These are phyloP conservation scores for Hanseniaspora lachancei DNA, from an alignment of 805 yeast species.

Conservation along the genomic window DNA sequence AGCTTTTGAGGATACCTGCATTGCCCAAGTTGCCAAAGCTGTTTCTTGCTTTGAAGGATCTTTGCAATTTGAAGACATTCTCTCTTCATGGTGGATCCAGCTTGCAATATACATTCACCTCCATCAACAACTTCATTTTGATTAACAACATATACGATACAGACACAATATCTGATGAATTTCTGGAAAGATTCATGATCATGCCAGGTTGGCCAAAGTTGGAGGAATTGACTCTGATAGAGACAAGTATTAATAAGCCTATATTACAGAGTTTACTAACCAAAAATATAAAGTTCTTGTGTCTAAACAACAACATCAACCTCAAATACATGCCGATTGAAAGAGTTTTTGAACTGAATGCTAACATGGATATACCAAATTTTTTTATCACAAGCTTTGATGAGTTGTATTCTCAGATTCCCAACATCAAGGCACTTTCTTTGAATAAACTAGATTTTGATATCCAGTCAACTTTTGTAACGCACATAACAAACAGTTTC, in stretches of 20 bases:
- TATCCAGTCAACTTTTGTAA: neutral
- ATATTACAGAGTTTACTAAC: neutral
- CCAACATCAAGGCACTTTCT: neutral
- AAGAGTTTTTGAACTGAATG: neutral
- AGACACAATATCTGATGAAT: neutral
- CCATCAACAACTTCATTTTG: neutral
- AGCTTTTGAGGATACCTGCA: neutral
- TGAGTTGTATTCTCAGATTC: neutral
- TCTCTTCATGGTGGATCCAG: slow-evolving; percentile 2
- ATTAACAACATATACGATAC: slow-evolving; percentile 1
- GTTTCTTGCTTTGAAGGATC: neutral
- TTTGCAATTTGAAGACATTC: neutral
- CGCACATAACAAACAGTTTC: neutral
- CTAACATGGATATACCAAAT: neutral
- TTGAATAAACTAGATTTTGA: slow-evolving; percentile 4
- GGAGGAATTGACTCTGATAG: neutral
- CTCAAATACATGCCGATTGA: neutral
- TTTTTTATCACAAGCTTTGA: neutral
- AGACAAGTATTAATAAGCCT: slow-evolving; percentile 7
- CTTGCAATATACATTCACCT: neutral
- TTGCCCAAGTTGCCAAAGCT: neutral
- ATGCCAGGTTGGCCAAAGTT: slow-evolving; percentile 5
- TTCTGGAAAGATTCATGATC: slow-evolving; percentile 4
- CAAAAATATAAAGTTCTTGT: neutral
- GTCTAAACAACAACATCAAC: slow-evolving; percentile 6